Base-by-base conservation (phyloP, 192 early-diverging fungal genomes). In the Phycomyces blakesleeanus region DNA sequence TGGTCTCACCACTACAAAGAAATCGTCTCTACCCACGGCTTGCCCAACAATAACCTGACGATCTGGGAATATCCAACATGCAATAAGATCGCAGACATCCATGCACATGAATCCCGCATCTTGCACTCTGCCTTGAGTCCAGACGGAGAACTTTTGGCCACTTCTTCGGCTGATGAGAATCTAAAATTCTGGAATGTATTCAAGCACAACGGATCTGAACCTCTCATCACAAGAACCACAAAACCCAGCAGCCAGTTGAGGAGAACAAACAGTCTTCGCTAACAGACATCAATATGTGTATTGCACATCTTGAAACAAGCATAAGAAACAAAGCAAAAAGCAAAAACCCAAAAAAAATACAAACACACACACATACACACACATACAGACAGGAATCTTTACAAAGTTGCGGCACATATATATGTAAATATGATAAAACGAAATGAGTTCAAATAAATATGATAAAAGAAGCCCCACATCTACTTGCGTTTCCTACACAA, bases 141-240 rank as follows among this genome's bases (percentile, higher is more conserved):
- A 6, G 94, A 97, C 69, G 93, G 93, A 5, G 89, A 97, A 66
- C 85, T 87, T 4, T 81, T 99, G 14, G 94, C 96, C 6, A 98
- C 93, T 3, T 90, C 92, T 1, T 89, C 96, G 16, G 89, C 91
- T 52, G 97, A 99, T 73, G 92, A 96, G 60, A 96, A 91, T 34
- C 74, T 99, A 53, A 91, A 96, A 66, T 97, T 99, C 74, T 99
- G 97, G 97, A 89, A 83, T 58, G 72, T 97, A 34, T 98, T 94
- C 76, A 87, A 91, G 52, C 39, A 66, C 11, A 11, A 66, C 3
- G 64, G 60, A 21, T 38, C 10, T 7, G 11, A 21, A 11, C 25
- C 16, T 2, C 25, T 34, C 7, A 26, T 2, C 8, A 34, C 24
- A 5, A 1, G 11, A 55, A 34, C 15, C 16, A 55, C 10, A 50